phyloP scores from a whole-genome alignment of 192 early-diverging fungal genomes.

The Backusella parvicylindrica region DNA sequence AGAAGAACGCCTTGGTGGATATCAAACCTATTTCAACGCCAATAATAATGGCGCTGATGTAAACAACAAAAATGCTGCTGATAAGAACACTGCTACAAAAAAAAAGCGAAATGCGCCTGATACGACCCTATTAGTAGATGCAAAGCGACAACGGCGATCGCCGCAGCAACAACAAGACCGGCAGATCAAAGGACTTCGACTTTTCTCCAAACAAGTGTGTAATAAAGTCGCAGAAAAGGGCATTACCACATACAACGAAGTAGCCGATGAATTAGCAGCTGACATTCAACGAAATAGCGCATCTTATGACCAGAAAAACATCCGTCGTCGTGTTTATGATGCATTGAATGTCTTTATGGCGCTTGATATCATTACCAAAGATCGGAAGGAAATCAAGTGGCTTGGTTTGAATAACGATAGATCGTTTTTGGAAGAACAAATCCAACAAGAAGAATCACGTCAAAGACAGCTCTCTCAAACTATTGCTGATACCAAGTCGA shows the following conservation, averaged over 20 bases:
- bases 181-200: conserved; percentile 37
- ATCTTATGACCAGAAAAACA: conserved; percentile 52
- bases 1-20: neutral
- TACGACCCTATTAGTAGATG: neutral
- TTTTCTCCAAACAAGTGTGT: conserved; percentile 57
- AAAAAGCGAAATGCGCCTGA: neutral
- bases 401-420: conserved; percentile 30
- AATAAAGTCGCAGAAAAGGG: conserved; percentile 51
- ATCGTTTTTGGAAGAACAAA: neutral
- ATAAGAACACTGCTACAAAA: neutral
- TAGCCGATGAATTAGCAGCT: conserved; percentile 50
- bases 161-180: neutral
- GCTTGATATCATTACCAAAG: conserved; percentile 58
- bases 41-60: neutral
- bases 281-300: conserved; percentile 17
- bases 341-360: conserved; percentile 65
- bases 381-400: conserved; percentile 61
- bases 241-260: conserved; percentile 57
- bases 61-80: neutral
- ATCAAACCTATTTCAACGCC: conserved; percentile 16
- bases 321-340: conserved; percentile 69
- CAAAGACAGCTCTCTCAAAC: neutral
- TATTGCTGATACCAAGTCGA: neutral
- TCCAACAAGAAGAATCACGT: conserved; percentile 3
- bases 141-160: neutral